phyloP scores from a whole-genome alignment of 164 flowering plant species.

The Cinnamomum chago region DNA sequence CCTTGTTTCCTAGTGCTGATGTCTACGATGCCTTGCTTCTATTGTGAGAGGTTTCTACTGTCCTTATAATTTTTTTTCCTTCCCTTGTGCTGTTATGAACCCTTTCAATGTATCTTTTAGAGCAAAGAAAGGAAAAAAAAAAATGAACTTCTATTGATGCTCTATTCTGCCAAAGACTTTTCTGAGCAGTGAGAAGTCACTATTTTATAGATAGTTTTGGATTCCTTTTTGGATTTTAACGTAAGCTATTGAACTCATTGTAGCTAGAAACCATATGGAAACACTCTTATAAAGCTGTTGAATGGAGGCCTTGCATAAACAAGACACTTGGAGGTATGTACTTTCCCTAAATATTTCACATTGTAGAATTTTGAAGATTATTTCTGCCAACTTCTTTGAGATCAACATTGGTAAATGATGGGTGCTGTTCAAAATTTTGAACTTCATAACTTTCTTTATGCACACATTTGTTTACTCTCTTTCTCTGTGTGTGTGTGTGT shows the following conservation, averaged over 20 bases:
- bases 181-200: too few species aligned
- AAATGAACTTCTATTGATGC: not conserved
- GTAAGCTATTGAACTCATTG: conserved; percentile 19
- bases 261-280: conserved; percentile 86
- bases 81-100: too few species aligned
- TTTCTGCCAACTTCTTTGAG: too few species aligned
- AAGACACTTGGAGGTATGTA: conserved; percentile 61
- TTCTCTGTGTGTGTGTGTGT: too few species aligned
- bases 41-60: not conserved
- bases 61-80: not conserved
- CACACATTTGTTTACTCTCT: too few species aligned
- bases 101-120: not conserved
- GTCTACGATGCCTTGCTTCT: not conserved
- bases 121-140: not conserved
- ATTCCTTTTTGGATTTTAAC: conserved; percentile 6
- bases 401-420: too few species aligned
- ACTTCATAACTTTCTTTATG: too few species aligned
- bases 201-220: not conserved
- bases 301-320: conserved; percentile 76
- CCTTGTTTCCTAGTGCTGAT: not conserved
- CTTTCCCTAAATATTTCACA: not conserved
- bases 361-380: not conserved
- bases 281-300: conserved; percentile 63
- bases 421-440: too few species aligned
- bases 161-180: not conserved